Evolutionary conservation across 2,329 filamentous ascomycete genomes (phyloP), one percentile per base, ranked within the genome.

Genomic region (Leptosphaerulina australis): DNA sequence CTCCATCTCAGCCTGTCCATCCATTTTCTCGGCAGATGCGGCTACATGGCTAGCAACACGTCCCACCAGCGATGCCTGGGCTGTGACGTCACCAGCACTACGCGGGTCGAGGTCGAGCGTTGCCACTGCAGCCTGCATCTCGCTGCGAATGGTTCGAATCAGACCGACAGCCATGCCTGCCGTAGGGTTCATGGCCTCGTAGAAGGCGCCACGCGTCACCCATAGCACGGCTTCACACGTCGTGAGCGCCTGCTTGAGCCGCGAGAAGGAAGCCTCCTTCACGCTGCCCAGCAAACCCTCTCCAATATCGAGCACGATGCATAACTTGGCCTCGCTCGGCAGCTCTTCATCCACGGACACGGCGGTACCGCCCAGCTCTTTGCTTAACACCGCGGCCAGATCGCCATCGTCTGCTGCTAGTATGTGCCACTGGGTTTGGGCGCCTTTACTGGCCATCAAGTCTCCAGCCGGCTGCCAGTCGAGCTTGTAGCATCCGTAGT

Each of bases 401-500:
- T n/a, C n/a, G n/a, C n/a, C n/a, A n/a, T n/a, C n/a, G n/a, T n/a
- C n/a, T n/a, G n/a, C n/a, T n/a, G n/a, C n/a, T n/a, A n/a, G n/a
- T n/a, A 18, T 6, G 48, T 37, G 3, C 28, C n/a, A n/a, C n/a
- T n/a, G n/a, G n/a, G n/a, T n/a, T 3, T 2, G 17, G 5, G 35
- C 2, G 28, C 24, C 46, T 11, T 21, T 15, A 2, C 51, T 35
- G 9, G 35, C 14, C 25, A 48, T 31, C 22, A 34, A 25, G 4
- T 10, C 17, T 5, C 24, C 12, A 10, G 20, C 37, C 0, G 54
- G 55, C 35, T 68, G 64, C 65, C 63, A 68, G 0, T 53, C 43
- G 17, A 56, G 40, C 48, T 68, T 69, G 47, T 67, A 69, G 52
- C 64, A 68, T 6, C 68, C 56, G 35, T 68, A 60, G 20, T 64